phyloP scores from a whole-genome alignment of 176 grass and related monocot genomes.

The Cenchrus americanus region DNA sequence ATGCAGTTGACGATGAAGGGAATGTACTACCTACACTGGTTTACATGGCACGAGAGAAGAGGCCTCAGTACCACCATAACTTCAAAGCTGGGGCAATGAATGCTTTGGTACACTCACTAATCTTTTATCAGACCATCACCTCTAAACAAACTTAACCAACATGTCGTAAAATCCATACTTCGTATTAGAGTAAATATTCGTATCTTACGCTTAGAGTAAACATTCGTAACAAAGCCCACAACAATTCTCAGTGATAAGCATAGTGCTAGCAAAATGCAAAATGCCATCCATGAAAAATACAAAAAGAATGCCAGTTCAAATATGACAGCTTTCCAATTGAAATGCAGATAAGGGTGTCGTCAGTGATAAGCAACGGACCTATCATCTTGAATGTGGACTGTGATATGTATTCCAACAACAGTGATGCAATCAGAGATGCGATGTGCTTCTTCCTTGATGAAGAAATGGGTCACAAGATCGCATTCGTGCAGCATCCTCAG shows the following conservation, averaged over 20 bases:
- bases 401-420: constrained; percentile 94
- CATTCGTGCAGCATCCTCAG: constrained; percentile 75
- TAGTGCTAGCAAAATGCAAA: too few species aligned
- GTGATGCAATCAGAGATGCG: constrained; percentile 60
- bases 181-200: not conserved
- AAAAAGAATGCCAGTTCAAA: too few species aligned
- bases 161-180: not conserved
- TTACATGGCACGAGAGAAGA: constrained; percentile 97
- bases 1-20: constrained; percentile 49
- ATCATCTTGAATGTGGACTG: constrained; percentile 86
- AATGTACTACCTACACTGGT: constrained; percentile 71
- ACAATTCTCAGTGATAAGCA: too few species aligned
- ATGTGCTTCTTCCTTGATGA: constrained; percentile 88
- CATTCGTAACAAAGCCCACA: too few species aligned
- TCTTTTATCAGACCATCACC: not conserved
- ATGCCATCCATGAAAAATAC: too few species aligned
- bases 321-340: not conserved
- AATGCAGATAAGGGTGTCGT: constrained; percentile 78
- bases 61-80: constrained; percentile 66
- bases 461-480: constrained; percentile 63
- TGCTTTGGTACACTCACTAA: constrained; percentile 51
- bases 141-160: constrained; percentile 14
- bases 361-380: constrained; percentile 77
- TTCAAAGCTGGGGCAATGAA: constrained; percentile 96
- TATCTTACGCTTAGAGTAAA: too few species aligned